Base-by-base conservation (phyloP, 2,329 filamentous ascomycete genomes). In the Sclerotiophoma versabilis region DNA sequence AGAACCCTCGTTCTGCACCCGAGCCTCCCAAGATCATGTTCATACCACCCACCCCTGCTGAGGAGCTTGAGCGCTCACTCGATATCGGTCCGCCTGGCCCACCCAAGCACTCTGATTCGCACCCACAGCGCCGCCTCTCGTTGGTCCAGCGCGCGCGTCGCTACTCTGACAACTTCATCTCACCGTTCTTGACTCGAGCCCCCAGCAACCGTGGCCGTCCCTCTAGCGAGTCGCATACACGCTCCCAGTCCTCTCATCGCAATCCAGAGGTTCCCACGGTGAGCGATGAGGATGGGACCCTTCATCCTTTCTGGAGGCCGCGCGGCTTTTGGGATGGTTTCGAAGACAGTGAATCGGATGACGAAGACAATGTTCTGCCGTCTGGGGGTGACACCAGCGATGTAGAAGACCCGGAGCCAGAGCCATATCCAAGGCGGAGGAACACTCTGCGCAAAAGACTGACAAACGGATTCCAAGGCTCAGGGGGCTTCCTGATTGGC, bases 231-330 rank as follows among this genome's bases (percentile, higher is more conserved):
- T 60, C 64, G n/a, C 57, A 68, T 29, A 45, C 56, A 10, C 54
- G 57, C 12, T 47, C 53, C 10, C 37, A 50, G 10, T 52, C 48
- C 8, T 61, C 50, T 26, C 58, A 61, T 20, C 58, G 55, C 6
- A 66, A 62, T 22, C 63, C 61, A 10, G 63, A 61, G 0, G 60
- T 72, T 0, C 72, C 71, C 1, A 70, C 59, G 5, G 70, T 74
- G 11, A 68, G 63, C 17, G 69, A 73, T 15, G 64, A 71, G 39
- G 79, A 84, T 48, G 77, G 76, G 36, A 79, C 78, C 33, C 70
- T 86, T 5, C 81, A 86, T 59, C 84, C 85, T 1, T 85, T 87
- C 66, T 88, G 86, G 86, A 79, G 82, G 19, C 85, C 85, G 1
- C 81, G 81, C 30, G 80, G 80, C n/a, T 87, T 87, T 70, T 87